phyloP scores from a whole-genome alignment of 768 basidiomycete species.

The Russula foetens region DNA sequence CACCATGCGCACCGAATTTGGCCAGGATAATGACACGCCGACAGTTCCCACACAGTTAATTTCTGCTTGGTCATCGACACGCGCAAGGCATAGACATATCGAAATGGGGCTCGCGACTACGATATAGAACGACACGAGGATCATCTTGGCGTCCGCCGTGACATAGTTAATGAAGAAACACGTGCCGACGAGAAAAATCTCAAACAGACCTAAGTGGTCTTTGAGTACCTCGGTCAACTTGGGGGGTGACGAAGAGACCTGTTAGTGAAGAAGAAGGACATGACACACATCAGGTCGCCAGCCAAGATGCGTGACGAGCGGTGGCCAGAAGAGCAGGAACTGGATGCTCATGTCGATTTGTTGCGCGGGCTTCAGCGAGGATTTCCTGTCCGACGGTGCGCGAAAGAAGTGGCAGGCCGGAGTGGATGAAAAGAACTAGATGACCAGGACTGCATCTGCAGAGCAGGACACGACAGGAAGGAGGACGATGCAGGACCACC shows the following conservation, averaged over 20 bases:
- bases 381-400: constrained; percentile 39
- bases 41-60: constrained; percentile 39
- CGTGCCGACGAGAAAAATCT: constrained; percentile 55
- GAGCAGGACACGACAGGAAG: constrained; percentile 68
- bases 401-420: constrained; percentile 34
- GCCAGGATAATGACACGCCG: constrained; percentile 60
- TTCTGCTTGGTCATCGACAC: not conserved
- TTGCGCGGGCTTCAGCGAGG: constrained; percentile 58
- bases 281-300: constrained; percentile 58
- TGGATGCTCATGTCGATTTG: constrained; percentile 78
- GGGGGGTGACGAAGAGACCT: constrained; percentile 2
- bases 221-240: too few species aligned
- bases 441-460: constrained; percentile 56
- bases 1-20: constrained; percentile 41
- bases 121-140: constrained; percentile 57
- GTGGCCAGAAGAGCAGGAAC: constrained; percentile 75
- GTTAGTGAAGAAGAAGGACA: constrained; percentile 62
- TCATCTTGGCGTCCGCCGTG: constrained; percentile 67
- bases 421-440: constrained; percentile 48
- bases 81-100: not conserved
- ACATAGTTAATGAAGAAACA: constrained; percentile 77
- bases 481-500: constrained; percentile 68
- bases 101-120: constrained; percentile 43
- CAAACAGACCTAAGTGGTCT: constrained; percentile 54
- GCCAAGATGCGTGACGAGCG: constrained; percentile 55